Conservation (phyloP, 75 land plant species). For the Picea glauca region DNA sequence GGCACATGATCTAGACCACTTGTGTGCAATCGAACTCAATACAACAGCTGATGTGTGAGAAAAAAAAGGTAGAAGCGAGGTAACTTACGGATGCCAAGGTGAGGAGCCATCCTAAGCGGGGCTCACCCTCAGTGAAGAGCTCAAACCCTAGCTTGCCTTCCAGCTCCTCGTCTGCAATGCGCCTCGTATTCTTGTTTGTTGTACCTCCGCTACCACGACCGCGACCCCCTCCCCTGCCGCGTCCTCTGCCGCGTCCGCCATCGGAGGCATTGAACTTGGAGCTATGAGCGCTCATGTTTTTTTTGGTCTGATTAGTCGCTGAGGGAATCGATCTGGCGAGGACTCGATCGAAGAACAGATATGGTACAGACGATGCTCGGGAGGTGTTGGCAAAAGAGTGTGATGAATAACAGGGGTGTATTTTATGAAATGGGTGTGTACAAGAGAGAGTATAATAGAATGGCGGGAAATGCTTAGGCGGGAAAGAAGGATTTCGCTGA, state of each 20-base stretch:
- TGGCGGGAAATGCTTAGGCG: no score
- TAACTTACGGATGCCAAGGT: slow-evolving; percentile 74
- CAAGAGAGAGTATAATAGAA: no score
- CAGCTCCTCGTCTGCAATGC: slow-evolving; percentile 69
- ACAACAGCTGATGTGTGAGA: background rate
- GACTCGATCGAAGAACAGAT: no score
- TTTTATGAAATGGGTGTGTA: no score
- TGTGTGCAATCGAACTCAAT: no score
- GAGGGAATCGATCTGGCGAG: background rate
- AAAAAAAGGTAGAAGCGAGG: background rate
- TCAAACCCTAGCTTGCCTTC: slow-evolving; percentile 88
- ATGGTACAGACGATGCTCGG: no score
- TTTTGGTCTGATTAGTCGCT: no score
- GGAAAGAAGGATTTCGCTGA: no score
- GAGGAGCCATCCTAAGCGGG: slow-evolving; percentile 95
- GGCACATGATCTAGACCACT: no score
- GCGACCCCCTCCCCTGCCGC: slow-evolving; percentile 22
- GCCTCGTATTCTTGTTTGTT: slow-evolving; percentile 28
- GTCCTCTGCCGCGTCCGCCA: slow-evolving; percentile 24
- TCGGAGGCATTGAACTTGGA: background rate
- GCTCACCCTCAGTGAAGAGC: slow-evolving; percentile 87
- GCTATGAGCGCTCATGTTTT: background rate
- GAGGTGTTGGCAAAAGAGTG: no score
- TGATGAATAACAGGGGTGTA: no score
- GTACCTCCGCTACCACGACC: slow-evolving; percentile 8